phyloP scores from a whole-genome alignment of 768 basidiomycete species.

The Tubosaeta sp. region DNA sequence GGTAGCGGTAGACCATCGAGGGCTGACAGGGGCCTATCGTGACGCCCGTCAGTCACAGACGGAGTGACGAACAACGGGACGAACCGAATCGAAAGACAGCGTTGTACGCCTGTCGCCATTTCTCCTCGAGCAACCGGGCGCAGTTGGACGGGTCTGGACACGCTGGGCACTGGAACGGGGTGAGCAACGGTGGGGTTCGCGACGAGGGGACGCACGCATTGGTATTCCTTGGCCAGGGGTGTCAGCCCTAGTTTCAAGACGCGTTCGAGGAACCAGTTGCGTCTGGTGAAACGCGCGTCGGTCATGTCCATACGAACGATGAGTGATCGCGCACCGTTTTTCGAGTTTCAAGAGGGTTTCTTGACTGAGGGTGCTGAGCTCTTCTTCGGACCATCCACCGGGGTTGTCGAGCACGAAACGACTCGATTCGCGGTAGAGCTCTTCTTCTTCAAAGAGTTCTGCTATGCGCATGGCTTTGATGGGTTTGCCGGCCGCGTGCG shows the following conservation, averaged over 20 bases:
- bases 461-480: constrained; percentile 93
- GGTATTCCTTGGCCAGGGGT: constrained; percentile 88
- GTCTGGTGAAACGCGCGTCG: constrained; percentile 29
- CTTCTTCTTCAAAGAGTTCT: constrained; percentile 86
- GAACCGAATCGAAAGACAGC: constrained; percentile 83
- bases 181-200: not conserved
- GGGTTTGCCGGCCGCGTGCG: constrained; percentile 88
- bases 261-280: constrained; percentile 94
- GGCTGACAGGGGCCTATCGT: constrained; percentile 74
- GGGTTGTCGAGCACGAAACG: constrained; percentile 92
- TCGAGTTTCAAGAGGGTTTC: constrained; percentile 87
- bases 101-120: constrained; percentile 87
- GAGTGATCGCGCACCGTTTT: constrained; percentile 50
- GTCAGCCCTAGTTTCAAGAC: constrained; percentile 88
- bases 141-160: constrained; percentile 80
- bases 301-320: not conserved
- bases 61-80: not conserved
- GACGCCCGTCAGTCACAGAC: not conserved
- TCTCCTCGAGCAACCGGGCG: constrained; percentile 84
- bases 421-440: constrained; percentile 85
- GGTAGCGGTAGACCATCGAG: constrained; percentile 89
- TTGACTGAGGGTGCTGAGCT: constrained; percentile 74
- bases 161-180: constrained; percentile 57
- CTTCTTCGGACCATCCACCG: constrained; percentile 77
- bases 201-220: constrained; percentile 59